These are phyloP conservation scores for Alternaria sp. DNA, from an alignment of 2,329 filamentous ascomycete species.

Conservation along the genomic window DNA sequence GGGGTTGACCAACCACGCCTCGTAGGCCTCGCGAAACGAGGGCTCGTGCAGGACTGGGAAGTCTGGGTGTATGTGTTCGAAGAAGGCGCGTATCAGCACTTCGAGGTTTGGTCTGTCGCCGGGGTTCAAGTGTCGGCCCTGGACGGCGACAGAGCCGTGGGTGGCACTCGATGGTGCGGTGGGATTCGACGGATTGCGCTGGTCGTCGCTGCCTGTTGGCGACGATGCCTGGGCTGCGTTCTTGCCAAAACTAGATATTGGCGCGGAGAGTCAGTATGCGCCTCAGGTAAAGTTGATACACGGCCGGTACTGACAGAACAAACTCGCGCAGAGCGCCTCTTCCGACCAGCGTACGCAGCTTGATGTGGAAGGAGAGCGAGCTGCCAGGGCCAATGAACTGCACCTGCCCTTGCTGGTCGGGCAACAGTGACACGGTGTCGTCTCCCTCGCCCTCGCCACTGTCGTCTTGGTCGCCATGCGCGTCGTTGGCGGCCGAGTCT, in stretches of 20 bases:
- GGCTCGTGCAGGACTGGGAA: constrained; percentile 55
- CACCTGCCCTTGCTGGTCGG: constrained; percentile 55
- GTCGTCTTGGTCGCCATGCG: constrained; percentile 24
- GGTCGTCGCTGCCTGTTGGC: constrained; percentile 26
- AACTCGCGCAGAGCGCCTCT: constrained; percentile 46
- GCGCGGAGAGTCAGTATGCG: neutral
- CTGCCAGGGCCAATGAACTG: constrained; percentile 57
- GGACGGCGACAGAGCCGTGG: constrained; percentile 16
- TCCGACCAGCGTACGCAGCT: constrained; percentile 52
- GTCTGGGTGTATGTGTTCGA: constrained; percentile 55
- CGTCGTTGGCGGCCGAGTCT: constrained; percentile 28
- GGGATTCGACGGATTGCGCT: constrained; percentile 29
- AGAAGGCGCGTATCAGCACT: constrained; percentile 51
- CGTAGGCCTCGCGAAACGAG: constrained; percentile 54
- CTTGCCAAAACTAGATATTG: constrained; percentile 43
- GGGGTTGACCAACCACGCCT: constrained; percentile 44
- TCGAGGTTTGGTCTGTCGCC: constrained; percentile 39
- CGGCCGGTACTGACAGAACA: constrained; percentile 31
- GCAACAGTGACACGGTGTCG: constrained; percentile 48
- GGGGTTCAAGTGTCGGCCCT: constrained; percentile 20
- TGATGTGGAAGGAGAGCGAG: constrained; percentile 55
- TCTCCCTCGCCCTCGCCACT: constrained; percentile 41
- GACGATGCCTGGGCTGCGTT: constrained; percentile 48
- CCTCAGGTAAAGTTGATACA: neutral
- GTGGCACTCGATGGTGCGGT: constrained; percentile 4